phyloP scores from a whole-genome alignment of 345 rosid genomes.

The Salix suchowensis region DNA sequence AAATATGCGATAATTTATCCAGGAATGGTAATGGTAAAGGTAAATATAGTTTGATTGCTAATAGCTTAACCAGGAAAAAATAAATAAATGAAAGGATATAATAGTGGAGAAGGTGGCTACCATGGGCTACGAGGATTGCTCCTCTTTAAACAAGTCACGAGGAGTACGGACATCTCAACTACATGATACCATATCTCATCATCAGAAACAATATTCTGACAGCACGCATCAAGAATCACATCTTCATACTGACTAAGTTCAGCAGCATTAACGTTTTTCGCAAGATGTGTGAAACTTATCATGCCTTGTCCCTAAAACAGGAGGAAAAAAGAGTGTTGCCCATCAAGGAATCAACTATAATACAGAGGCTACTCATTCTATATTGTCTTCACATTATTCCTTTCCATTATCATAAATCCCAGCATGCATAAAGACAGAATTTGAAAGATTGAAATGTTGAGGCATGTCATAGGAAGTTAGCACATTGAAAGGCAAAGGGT shows the following conservation, averaged over 20 bases:
- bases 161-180: constrained; percentile 76
- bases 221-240: constrained; percentile 85
- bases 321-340: constrained; percentile 11
- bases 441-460: not conserved
- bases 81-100: not conserved
- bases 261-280: constrained; percentile 49
- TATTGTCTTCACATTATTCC: not conserved
- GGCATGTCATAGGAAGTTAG: not conserved
- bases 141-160: constrained; percentile 45
- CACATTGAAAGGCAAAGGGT: not conserved
- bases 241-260: constrained; percentile 59
- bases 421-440: not conserved
- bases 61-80: not conserved
- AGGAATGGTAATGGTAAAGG: not conserved
- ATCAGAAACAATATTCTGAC: constrained; percentile 69
- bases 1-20: not conserved
- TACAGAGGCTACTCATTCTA: not conserved
- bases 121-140: constrained; percentile 74
- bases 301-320: constrained; percentile 80
- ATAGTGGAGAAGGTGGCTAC: constrained; percentile 30
- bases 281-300: constrained; percentile 62
- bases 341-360: not conserved
- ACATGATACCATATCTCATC: constrained; percentile 77
- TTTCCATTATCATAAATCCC: not conserved
- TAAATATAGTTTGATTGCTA: not conserved